phyloP scores from a whole-genome alignment of 352 stramenopile species.

The Phytophthora boehmeriae region DNA sequence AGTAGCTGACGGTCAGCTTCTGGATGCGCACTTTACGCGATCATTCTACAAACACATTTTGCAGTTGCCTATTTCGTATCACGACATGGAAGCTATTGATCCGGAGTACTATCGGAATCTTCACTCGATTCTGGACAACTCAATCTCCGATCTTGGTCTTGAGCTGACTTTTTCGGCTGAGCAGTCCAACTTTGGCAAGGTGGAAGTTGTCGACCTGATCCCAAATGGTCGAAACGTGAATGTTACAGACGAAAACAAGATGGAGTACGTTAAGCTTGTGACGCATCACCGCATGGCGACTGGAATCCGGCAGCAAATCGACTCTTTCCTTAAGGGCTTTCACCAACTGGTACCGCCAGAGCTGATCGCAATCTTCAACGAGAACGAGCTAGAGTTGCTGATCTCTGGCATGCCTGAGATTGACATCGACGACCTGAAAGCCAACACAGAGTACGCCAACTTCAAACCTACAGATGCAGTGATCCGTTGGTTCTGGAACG shows the following conservation, averaged over 20 bases:
- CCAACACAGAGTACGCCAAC: slow-evolving; percentile 93
- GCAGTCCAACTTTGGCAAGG: slow-evolving; percentile 90
- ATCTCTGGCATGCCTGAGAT: slow-evolving; percentile 94
- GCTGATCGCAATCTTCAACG: slow-evolving; percentile 94
- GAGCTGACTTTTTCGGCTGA: slow-evolving; percentile 94
- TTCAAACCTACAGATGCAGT: slow-evolving; percentile 90
- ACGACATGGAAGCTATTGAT: slow-evolving; percentile 99
- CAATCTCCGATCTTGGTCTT: slow-evolving; percentile 84
- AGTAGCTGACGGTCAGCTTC: slow-evolving; percentile 97
- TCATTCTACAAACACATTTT: slow-evolving; percentile 99
- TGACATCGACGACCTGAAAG: slow-evolving; percentile 94
- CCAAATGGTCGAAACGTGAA: slow-evolving; percentile 84
- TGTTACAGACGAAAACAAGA: slow-evolving; percentile 95
- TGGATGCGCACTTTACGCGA: slow-evolving; percentile 99
- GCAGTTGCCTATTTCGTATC: slow-evolving; percentile 95
- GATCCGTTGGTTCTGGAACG: slow-evolving; percentile 95
- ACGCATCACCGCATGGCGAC: slow-evolving; percentile 99
- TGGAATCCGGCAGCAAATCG: slow-evolving; percentile 95
- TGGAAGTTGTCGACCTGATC: slow-evolving; percentile 90
- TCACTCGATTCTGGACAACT: slow-evolving; percentile 90
- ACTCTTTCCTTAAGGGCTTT: slow-evolving; percentile 91
- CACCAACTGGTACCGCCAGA: slow-evolving; percentile 91
- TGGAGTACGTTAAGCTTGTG: slow-evolving; percentile 94
- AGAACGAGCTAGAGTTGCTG: slow-evolving; percentile 93
- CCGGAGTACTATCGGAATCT: slow-evolving; percentile 96